Percentiles rank a stretch among this genome's conserved stretches.
Conservation (phyloP, 2,329 filamentous ascomycete species). For the Aureobasidium sp. region DNA sequence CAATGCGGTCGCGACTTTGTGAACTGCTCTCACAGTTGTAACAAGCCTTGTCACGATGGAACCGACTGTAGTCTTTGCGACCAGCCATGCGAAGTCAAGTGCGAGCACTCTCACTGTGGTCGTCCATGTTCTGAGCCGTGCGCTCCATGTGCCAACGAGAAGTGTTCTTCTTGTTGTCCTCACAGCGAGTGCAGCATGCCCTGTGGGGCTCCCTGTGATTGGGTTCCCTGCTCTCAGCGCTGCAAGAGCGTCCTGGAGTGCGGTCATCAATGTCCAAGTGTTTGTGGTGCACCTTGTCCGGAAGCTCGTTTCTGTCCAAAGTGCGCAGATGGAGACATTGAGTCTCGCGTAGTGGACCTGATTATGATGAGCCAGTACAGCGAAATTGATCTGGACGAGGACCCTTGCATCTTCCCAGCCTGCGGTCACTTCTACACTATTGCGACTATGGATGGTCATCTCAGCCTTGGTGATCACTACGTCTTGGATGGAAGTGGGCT, state of each 20-base stretch:
- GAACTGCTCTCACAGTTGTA: slow-evolving; percentile 65
- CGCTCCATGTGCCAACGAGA: slow-evolving; percentile 52
- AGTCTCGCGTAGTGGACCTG: slow-evolving; percentile 60
- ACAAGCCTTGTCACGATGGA: slow-evolving; percentile 56
- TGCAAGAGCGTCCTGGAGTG: slow-evolving; percentile 63
- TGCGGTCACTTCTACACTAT: slow-evolving; percentile 72
- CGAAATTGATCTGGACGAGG: slow-evolving; percentile 64
- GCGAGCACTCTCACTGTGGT: slow-evolving; percentile 63
- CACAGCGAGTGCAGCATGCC: slow-evolving; percentile 60
- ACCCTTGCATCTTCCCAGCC: slow-evolving; percentile 66
- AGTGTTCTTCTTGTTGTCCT: slow-evolving; percentile 3
- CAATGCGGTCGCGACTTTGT: slow-evolving; percentile 57
- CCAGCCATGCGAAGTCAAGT: slow-evolving; percentile 60
- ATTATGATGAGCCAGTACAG: slow-evolving; percentile 60
- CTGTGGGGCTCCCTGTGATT: slow-evolving; percentile 67
- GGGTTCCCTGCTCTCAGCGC: slow-evolving; percentile 69
- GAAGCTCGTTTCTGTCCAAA: slow-evolving; percentile 58
- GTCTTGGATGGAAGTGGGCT: slow-evolving; percentile 39
- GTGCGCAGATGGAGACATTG: slow-evolving; percentile 55
- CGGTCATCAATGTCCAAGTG: slow-evolving; percentile 68
- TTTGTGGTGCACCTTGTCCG: slow-evolving; percentile 73
- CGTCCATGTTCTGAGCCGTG: slow-evolving; percentile 67
- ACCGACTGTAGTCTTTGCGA: slow-evolving; percentile 54
- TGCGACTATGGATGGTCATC: slow-evolving; percentile 66
- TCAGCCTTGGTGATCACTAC: slow-evolving; percentile 62